Base-by-base conservation (phyloP, 2,329 filamentous ascomycete species). In the Xylariales sp. region DNA sequence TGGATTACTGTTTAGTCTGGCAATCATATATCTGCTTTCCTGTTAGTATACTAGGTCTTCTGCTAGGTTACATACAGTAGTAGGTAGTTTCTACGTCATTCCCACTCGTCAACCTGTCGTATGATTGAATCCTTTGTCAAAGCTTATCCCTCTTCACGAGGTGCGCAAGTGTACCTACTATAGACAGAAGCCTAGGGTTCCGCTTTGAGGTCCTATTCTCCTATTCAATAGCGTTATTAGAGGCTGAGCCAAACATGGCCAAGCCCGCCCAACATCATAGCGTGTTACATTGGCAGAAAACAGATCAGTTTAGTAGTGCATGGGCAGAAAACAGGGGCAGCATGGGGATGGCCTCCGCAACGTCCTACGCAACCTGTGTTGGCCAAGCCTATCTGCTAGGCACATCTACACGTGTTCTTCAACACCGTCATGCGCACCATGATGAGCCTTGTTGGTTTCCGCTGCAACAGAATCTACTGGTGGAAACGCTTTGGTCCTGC, bases 361-460 rank as follows among this genome's bases (percentile, higher is more conserved):
- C 8, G 32, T 5, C 32, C 8, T 34, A 5, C n/a, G 28, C 34
- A 46, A 9, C 48, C 48, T 7, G 52, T 41, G 18, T 48, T 30
- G 23, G 39, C 14, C 43, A 39, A 36, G 46, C 46, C 36, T 58
- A 16, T 23, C 14, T 65, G 39, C 50, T 48, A 61, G 23, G n/a
- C 43, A 55, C 59, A 12, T 45, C 43, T 39, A 55, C 56, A 61
- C 65, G 56, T 60, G 56, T 64, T 54, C 39, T 36, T 34, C 60
- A 10, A 50, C 5, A 64, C 32, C 46, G 56, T 28, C 53, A 60
- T 64, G 65, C 45, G 61, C 58, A 48, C 65, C 61, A 53, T 46
- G 56, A 55, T 56, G 18, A 39, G 14, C 30, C 39, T n/a, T 12
- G 28, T 28, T 50, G 43, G 49, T 54, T 45, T 34, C 34, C 10